Evolutionary conservation across 139 green algal genomes (phyloP), one percentile per base, ranked within the genome.

Genomic region (Limnomonas spitsbergensis): DNA sequence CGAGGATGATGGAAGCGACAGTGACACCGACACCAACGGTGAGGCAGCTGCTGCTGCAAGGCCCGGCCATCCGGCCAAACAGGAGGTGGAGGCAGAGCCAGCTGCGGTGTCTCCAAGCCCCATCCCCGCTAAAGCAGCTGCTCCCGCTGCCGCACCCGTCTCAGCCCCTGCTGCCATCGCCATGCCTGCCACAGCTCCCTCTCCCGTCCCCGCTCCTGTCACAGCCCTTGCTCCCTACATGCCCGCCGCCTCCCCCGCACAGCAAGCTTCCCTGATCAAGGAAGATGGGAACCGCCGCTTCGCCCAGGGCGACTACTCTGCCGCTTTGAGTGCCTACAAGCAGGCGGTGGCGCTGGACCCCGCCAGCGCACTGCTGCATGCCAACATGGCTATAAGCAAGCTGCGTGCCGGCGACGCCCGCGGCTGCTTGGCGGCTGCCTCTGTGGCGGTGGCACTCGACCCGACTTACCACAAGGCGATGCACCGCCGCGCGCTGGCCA

Each of bases 401-500:
- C 76, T 81, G 66, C 34, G 76, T 39, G 29, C 40, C 14, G 40
- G 34, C 2, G 66, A 81, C 26, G 2, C 35, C 1, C 32, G 37
- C n/a, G 53, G 77, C 54, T 74, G 53, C 27, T 53, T 86, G 39
- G 53, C 38, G 1, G 82, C 83, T 40, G 73, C 82, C 20, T 37
- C 52, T 24, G 4, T 75, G 52, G 77, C 82, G 26, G 73, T 82
- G 39, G 73, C 77, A n/a, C 77, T 86, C 72, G 82, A 86, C 39
- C 72, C 72, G 6, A 14, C 3, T 53, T 70, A 70, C 73, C 54
- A 53, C 29, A 86, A 86, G 73, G 82, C 82, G 32, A 35, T 81
- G 77, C 75, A 83, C 74, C 77, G 80, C 37, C 73, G 78, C 2
- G 77, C 77, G 34, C 61, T 68, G 9, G 81, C 81, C 36, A 86